Conservation (phyloP, 129 eudicot species). For the Mikania micrantha region DNA sequence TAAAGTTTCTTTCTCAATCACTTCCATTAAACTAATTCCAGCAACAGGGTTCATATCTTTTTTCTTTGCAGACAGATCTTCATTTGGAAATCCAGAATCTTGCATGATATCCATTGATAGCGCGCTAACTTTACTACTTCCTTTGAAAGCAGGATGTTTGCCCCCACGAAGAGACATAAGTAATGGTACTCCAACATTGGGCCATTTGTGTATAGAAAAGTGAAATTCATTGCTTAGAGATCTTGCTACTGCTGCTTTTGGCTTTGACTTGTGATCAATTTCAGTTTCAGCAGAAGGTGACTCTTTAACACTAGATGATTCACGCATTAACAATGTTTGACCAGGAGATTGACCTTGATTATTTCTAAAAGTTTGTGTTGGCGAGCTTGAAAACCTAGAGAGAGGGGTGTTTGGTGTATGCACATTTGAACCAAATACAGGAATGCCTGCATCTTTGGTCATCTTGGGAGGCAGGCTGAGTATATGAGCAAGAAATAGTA, state of each 20-base stretch:
- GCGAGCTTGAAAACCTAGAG: constrained; percentile 46
- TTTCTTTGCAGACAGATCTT: constrained; percentile 9
- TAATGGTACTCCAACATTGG: constrained; percentile 56
- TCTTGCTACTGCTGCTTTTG: constrained; percentile 18
- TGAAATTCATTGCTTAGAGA: constrained; percentile 49
- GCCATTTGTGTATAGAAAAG: constrained; percentile 93
- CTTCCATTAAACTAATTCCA: constrained; percentile 15
- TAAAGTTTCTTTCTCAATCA: constrained; percentile 26
- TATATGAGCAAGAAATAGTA: neutral
- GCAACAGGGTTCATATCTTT: constrained; percentile 22
- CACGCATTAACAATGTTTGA: constrained; percentile 40
- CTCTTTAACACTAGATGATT: constrained; percentile 30
- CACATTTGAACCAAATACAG: constrained; percentile 42
- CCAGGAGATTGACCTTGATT: constrained; percentile 18
- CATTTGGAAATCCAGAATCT: constrained; percentile 14
- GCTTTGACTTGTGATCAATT: constrained; percentile 18
- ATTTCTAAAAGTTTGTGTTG: constrained; percentile 11
- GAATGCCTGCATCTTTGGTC: constrained; percentile 38
- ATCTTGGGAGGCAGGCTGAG: constrained; percentile 50
- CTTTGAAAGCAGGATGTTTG: constrained; percentile 30
- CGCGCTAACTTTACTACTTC: constrained; percentile 29
- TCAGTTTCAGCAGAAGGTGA: constrained; percentile 25
- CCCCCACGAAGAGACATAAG: constrained; percentile 40
- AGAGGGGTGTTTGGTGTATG: constrained; percentile 30
- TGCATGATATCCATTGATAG: constrained; percentile 18